These are phyloP conservation scores for Domatiomyces globalis DNA, from an alignment of 2,329 filamentous ascomycete species.

Conservation along the genomic window DNA sequence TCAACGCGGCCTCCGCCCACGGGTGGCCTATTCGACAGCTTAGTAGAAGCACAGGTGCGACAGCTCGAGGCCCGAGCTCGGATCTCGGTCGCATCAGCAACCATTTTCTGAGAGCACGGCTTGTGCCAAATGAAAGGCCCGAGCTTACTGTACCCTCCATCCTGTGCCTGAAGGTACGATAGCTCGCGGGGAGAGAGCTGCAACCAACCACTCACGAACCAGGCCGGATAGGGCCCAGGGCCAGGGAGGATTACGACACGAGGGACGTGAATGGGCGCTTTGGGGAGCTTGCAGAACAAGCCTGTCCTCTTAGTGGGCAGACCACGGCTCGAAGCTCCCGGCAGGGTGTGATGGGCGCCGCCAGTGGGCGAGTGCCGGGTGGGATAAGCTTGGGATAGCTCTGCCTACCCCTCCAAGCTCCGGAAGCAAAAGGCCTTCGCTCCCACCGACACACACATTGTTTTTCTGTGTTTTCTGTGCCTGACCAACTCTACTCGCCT, in stretches of 20 bases:
- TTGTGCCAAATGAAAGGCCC: background rate
- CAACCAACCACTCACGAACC: background rate
- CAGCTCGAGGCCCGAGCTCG: background rate
- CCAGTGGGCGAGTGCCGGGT: background rate
- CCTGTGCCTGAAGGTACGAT: background rate
- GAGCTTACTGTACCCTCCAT: too few species aligned
- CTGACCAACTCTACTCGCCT: background rate
- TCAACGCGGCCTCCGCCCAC: background rate
- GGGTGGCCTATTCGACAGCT: background rate
- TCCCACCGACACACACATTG: background rate
- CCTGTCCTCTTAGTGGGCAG: too few species aligned
- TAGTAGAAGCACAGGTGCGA: background rate
- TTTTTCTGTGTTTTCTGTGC: background rate
- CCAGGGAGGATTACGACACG: background rate
- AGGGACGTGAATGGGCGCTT: background rate
- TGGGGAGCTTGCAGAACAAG: background rate
- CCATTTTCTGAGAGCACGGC: background rate
- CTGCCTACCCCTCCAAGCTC: background rate
- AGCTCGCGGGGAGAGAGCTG: background rate
- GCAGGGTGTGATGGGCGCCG: background rate
- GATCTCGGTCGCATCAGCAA: background rate
- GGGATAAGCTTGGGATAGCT: background rate
- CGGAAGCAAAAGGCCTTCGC: background rate
- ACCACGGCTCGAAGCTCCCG: too few species aligned
- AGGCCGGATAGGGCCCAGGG: background rate